Percentiles rank a stretch among this genome's conserved stretches.
phyloP scores from a whole-genome alignment of 140 eudicot species.

The Oenanthe javanica region DNA sequence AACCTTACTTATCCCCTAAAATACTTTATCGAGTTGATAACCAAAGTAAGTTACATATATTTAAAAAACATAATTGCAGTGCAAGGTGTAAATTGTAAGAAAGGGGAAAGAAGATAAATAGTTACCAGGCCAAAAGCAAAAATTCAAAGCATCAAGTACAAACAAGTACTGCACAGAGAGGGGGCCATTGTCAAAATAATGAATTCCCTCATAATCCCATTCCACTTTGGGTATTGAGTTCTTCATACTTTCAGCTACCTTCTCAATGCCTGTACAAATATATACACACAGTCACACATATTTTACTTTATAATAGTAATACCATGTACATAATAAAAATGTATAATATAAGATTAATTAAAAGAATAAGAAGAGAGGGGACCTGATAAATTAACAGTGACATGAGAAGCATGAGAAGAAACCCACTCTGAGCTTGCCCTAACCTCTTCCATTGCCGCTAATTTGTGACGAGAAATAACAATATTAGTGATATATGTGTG shows the following conservation, averaged over 20 bases:
- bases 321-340: background rate
- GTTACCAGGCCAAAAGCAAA: conserved; percentile 99
- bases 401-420: conserved; percentile 81
- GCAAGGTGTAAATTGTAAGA: background rate
- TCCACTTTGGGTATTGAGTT: conserved; percentile 83
- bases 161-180: conserved; percentile 81
- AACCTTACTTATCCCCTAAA: no score
- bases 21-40: no score
- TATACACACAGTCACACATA: background rate
- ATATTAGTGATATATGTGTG: no score
- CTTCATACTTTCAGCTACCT: conserved; percentile 60
- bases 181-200: conserved; percentile 79
- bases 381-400: conserved; percentile 67
- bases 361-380: background rate
- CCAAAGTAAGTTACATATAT: no score
- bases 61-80: background rate
- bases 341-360: background rate
- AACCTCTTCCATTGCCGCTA: conserved; percentile 69
- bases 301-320: no score
- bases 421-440: conserved; percentile 50
- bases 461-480: background rate
- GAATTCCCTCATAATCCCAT: conserved; percentile 93
- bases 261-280: conserved; percentile 59
- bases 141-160: conserved; percentile 36
- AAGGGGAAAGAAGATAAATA: no score